Base-by-base conservation (phyloP, 192 early-diverging fungal genomes). In the Phlyctochytrium planicorne region DNA sequence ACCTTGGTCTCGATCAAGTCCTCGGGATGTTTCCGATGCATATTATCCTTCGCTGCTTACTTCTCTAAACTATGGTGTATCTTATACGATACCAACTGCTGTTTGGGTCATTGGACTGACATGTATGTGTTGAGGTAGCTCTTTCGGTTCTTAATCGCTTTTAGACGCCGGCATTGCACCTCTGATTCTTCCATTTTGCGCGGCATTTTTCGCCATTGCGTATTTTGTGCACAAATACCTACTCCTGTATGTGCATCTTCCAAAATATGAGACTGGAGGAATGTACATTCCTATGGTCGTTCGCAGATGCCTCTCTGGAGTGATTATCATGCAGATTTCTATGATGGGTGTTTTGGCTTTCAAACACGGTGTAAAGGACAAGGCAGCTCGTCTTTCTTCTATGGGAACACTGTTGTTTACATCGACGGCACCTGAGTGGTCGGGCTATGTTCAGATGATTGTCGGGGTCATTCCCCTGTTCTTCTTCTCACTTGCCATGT, bases 161-260 rank as follows among this genome's bases (percentile, higher is more conserved):
- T 14, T 31, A 62, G 62, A 85, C 72, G 66, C 69, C 24, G 69
- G 72, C 29, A 82, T 85, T 12, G 66, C 74, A n/a, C 83, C 83
- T 0, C 32, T 85, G 32, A 78, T 82, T 61, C 59, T 84, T 34
- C 77, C 80, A 0, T 85, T 85, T 61, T 83, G 83, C 53, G 52
- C 70, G 2, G 33, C 74, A 14, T 85, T 78, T 59, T 85, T 79
- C 66, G 55, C 63, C 6, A 70, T 80, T 36, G 75, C 76, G 29
- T 84, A 77, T 34, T 76, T 84, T 71, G 63, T 84, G 30, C 77
- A 80, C 68, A 84, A 84, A 74, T 85, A 85, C 63, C 52, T 84
- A 34, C 65, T 84, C 20, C 56, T 85, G 53, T 85, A 85, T 50
- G 77, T 84, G 14, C 81, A 84, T 50, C 65, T 84, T 31, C 83